These are phyloP conservation scores for Pleodorina starrii DNA, from an alignment of 139 green algal genomes.

Conservation along the genomic window DNA sequence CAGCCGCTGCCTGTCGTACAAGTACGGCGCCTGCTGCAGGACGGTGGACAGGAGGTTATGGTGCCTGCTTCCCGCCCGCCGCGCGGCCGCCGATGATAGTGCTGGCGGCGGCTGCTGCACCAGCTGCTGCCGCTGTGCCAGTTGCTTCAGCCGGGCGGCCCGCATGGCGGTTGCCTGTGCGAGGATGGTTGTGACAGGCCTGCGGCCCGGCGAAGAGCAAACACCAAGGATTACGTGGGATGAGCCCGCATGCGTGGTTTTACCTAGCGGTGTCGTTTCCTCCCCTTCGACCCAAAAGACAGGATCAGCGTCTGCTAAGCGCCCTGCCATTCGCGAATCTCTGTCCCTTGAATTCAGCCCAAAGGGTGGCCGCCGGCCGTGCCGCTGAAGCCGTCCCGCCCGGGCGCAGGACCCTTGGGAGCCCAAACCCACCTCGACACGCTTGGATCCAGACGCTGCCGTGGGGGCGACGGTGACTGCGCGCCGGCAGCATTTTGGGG, in stretches of 20 bases:
- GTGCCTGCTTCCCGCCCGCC: background rate
- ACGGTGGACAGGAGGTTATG: conserved; percentile 56
- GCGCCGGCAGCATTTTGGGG: background rate
- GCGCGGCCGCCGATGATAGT: background rate
- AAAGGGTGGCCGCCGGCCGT: too few relatives aligned
- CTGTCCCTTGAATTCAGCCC: too few relatives aligned
- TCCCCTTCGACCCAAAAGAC: too few relatives aligned
- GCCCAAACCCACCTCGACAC: conserved; percentile 32
- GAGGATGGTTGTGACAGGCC: conserved; percentile 39
- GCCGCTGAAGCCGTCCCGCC: too few relatives aligned
- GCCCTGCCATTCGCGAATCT: too few relatives aligned
- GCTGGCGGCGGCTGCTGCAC: background rate
- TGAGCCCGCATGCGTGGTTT: too few relatives aligned
- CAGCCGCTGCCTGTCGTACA: conserved; percentile 71
- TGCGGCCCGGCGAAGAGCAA: background rate
- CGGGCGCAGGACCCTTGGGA: too few relatives aligned
- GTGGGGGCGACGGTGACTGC: background rate
- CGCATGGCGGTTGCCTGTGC: conserved; percentile 32
- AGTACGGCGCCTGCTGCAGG: conserved; percentile 54
- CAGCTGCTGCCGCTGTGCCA: conserved; percentile 46
- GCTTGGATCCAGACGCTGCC: conserved; percentile 15
- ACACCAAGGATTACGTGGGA: too few relatives aligned
- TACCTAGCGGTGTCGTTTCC: too few relatives aligned
- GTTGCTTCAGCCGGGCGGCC: conserved; percentile 10
- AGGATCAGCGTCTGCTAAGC: too few relatives aligned